These are phyloP conservation scores for Aspergillus pseudonomiae DNA, from an alignment of 2,329 filamentous ascomycete species.

Conservation along the genomic window DNA sequence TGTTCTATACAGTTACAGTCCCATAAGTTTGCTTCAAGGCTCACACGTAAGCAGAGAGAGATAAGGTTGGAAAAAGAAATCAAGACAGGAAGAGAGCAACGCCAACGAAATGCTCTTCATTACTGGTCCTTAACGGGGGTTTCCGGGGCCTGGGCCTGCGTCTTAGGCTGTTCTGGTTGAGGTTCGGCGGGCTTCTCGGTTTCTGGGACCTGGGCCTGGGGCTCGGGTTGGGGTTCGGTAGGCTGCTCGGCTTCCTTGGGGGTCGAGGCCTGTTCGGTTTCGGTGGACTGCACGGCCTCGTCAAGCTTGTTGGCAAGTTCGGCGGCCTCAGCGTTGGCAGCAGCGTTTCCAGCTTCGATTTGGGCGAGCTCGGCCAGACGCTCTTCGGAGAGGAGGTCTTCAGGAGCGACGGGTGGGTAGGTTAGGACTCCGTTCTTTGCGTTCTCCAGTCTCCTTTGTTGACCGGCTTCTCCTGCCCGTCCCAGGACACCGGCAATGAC, in stretches of 20 bases:
- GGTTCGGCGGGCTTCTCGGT: not conserved
- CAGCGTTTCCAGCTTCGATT: not conserved
- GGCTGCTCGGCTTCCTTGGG: not conserved
- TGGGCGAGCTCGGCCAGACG: not conserved
- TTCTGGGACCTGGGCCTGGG: not conserved
- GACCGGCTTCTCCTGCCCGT: constrained; percentile 78
- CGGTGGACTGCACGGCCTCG: not conserved
- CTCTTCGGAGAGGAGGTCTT: constrained; percentile 17
- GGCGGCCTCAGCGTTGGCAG: not conserved
- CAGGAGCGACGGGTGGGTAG: constrained; percentile 46
- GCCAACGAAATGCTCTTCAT: constrained; percentile 5
- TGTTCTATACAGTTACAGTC: constrained; percentile 40
- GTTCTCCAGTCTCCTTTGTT: constrained; percentile 65
- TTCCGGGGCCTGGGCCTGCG: constrained; percentile 3
- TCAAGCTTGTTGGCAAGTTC: not conserved
- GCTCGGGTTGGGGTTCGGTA: not conserved
- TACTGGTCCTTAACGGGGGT: not conserved
- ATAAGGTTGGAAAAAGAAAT: constrained; percentile 10
- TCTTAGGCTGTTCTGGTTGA: not conserved
- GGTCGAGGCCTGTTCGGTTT: not conserved
- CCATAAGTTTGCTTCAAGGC: constrained; percentile 15
- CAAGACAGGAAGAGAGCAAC: constrained; percentile 4
- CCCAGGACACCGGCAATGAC: constrained; percentile 85
- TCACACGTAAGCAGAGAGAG: constrained; percentile 14
- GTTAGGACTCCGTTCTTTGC: constrained; percentile 66